Percentiles rank a stretch among this genome's conserved stretches.
Conservation (phyloP, 805 yeast species). For the Isabelozyma rhagii region DNA sequence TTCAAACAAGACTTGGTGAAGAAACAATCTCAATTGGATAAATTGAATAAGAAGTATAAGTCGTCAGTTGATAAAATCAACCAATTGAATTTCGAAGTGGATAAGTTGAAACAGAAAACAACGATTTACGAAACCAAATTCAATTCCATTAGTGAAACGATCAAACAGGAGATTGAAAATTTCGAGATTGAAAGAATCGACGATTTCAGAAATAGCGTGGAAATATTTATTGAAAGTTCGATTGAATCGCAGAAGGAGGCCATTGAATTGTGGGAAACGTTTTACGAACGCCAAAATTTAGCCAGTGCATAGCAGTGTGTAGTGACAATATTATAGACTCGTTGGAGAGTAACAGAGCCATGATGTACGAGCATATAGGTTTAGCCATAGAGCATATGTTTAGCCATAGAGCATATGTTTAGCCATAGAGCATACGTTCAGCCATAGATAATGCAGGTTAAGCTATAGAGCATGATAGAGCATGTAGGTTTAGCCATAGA, state of each 20-base stretch:
- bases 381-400: too few relatives aligned
- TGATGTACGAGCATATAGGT: too few relatives aligned
- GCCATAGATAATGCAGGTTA: too few relatives aligned
- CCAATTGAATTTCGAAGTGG: constrained; percentile 56
- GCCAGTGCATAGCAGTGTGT: constrained; percentile 9
- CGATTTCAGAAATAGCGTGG: constrained; percentile 87
- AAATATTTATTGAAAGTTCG: constrained; percentile 83
- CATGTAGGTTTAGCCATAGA: too few relatives aligned
- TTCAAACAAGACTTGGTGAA: constrained; percentile 43
- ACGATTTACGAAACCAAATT: constrained; percentile 55
- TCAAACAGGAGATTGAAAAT: constrained; percentile 61
- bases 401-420: too few relatives aligned
- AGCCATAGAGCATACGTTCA: too few relatives aligned
- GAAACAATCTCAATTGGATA: constrained; percentile 44
- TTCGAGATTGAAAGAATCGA: constrained; percentile 75
- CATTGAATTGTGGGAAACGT: constrained; percentile 84
- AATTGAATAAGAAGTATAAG: constrained; percentile 41
- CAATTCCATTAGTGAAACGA: constrained; percentile 59
- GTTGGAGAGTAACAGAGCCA: too few relatives aligned
- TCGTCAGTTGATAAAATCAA: constrained; percentile 62
- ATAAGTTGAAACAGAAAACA: constrained; percentile 51
- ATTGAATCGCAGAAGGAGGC: constrained; percentile 92
- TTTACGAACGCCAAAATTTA: constrained; percentile 54
- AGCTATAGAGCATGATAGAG: too few relatives aligned
- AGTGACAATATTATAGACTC: neutral